Evolutionary conservation across 495 filamentous ascomycete genomes (phyloP).

Genomic region (Xylaria intraflava): DNA sequence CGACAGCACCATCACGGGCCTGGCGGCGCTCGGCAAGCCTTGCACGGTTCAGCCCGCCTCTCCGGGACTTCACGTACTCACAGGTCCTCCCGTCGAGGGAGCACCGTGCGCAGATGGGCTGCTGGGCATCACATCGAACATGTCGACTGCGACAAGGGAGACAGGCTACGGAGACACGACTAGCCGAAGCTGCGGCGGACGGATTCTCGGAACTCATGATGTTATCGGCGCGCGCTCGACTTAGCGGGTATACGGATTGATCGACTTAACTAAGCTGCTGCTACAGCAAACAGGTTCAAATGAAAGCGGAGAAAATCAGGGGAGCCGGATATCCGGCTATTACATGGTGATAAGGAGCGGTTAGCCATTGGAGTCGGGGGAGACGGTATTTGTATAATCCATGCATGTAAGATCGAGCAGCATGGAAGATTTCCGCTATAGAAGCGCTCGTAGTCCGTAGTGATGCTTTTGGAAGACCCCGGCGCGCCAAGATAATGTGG

Average conservation of each 20-base stretch:
- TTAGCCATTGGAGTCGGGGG: no score
- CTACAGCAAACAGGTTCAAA: no score
- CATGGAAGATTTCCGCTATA: no score
- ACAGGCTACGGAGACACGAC: conserved; percentile 45
- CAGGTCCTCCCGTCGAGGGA: conserved; percentile 37
- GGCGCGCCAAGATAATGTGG: no score
- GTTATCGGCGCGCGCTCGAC: neutral
- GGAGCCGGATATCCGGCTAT: no score
- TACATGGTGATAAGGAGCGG: no score
- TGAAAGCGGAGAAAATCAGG: no score
- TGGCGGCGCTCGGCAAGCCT: conserved; percentile 17
- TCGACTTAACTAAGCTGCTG: no score
- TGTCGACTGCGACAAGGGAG: conserved; percentile 51
- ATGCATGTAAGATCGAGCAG: no score
- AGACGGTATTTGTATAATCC: no score
- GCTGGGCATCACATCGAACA: conserved; percentile 49
- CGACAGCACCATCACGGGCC: conserved; percentile 22
- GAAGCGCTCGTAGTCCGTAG: no score
- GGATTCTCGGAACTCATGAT: conserved; percentile 3
- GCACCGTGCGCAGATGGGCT: conserved; percentile 42
- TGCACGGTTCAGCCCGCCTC: conserved; percentile 35
- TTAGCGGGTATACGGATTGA: neutral
- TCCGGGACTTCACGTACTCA: conserved; percentile 42
- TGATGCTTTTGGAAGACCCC: no score
- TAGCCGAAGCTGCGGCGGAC: conserved; percentile 14